Evolutionary conservation across 164 flowering plant species (phyloP).

Genomic region (Nymphaea colorata): DNA sequence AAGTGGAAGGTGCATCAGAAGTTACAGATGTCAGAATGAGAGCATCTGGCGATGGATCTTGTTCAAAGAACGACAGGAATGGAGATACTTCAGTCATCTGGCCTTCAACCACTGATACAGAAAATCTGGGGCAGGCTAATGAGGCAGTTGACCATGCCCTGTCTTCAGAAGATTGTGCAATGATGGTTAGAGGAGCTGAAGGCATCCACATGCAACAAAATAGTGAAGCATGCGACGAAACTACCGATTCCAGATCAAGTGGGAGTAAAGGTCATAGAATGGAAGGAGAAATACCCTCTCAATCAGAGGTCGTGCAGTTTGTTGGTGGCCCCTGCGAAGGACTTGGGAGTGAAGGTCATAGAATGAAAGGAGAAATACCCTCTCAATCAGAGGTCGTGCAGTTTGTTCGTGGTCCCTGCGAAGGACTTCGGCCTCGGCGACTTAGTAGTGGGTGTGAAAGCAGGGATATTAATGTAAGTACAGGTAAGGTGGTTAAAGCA

Average conservation of each 20-base stretch:
- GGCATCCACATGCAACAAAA: background rate
- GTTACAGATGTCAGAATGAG: background rate
- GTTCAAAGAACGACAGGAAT: background rate
- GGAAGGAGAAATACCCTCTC: background rate
- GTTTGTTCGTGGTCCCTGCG: slow-evolving; percentile 77
- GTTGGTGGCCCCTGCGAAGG: too few relatives aligned
- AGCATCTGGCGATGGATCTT: background rate
- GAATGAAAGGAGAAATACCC: background rate
- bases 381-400: background rate
- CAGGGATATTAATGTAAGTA: background rate
- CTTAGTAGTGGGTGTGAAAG: background rate
- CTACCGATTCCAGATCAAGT: background rate
- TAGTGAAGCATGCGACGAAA: background rate
- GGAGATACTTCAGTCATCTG: background rate
- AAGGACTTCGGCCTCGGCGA: slow-evolving; percentile 68
- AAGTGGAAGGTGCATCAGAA: background rate
- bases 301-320: background rate
- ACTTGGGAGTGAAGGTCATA: background rate
- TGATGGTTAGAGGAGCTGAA: background rate
- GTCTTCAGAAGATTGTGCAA: background rate
- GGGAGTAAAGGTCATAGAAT: background rate
- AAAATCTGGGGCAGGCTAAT: background rate
- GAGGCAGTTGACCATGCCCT: background rate
- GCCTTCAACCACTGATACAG: background rate
- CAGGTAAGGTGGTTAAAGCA: background rate